phyloP scores from a whole-genome alignment of 1,284 basidiomycete genomes.

The Tilletia setariae region DNA sequence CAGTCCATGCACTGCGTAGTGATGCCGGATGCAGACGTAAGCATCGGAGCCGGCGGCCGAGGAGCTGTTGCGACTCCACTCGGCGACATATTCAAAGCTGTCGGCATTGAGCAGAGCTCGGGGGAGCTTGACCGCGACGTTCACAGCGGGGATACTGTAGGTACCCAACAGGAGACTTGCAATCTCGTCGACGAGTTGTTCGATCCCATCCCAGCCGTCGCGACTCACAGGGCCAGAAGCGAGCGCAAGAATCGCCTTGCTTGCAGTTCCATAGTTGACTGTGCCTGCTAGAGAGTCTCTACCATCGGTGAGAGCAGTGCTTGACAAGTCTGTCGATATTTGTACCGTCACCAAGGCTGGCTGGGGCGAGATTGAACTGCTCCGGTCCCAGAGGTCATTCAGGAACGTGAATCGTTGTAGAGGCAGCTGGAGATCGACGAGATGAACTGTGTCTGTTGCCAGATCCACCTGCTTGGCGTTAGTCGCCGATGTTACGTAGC shows the following conservation, averaged over 20 bases:
- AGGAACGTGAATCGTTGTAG: slow-evolving; percentile 1
- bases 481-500: no score
- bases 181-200: background rate
- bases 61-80: background rate
- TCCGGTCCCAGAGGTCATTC: slow-evolving; percentile 13
- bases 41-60: background rate
- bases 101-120: background rate
- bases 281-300: slow-evolving; percentile 9
- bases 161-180: background rate
- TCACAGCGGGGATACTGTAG: background rate
- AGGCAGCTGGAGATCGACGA: slow-evolving; percentile 9
- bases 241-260: slow-evolving; percentile 9
- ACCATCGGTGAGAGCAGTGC: slow-evolving; percentile 10
- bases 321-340: background rate
- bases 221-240: background rate
- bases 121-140: background rate
- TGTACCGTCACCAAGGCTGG: background rate
- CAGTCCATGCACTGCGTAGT: slow-evolving; percentile 59
- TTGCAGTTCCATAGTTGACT: slow-evolving; percentile 14
- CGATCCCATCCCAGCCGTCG: slow-evolving; percentile 5
- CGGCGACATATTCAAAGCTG: background rate
- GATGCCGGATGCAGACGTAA: background rate
- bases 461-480: background rate
- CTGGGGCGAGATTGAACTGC: slow-evolving; percentile 4
- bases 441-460: slow-evolving; percentile 7